Percentiles rank a stretch among this genome's conserved stretches.
Evolutionary conservation across 345 rosid species (phyloP).

Genomic region (Chamaenerion angustifolium): DNA sequence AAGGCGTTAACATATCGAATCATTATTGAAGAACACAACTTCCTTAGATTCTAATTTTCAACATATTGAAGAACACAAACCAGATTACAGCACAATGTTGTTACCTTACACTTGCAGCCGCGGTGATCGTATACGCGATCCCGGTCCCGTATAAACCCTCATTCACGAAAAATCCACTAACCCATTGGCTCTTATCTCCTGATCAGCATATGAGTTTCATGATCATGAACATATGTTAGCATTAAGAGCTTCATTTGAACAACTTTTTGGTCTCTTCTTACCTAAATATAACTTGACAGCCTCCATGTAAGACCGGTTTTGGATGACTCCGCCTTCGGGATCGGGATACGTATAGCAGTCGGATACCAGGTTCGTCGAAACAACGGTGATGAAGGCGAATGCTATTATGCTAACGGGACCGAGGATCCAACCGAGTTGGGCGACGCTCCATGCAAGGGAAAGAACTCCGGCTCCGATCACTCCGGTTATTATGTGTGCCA

Average conservation of each 20-base stretch:
- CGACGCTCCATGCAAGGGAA: constrained; percentile 44
- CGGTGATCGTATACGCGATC: constrained; percentile 34
- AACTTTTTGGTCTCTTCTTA: constrained; percentile 1
- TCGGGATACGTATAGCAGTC: constrained; percentile 42
- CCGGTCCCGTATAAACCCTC: constrained; percentile 28
- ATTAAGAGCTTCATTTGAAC: not conserved
- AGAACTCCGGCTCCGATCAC: constrained; percentile 37
- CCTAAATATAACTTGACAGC: constrained; percentile 34
- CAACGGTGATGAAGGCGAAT: constrained; percentile 30
- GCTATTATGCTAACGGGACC: constrained; percentile 31
- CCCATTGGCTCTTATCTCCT: constrained; percentile 9
- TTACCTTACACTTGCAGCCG: constrained; percentile 39
- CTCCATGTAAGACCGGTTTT: constrained; percentile 24
- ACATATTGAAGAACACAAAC: too few species aligned
- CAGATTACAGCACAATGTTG: too few species aligned
- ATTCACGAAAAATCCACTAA: constrained; percentile 22
- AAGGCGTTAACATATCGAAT: too few species aligned
- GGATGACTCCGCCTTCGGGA: constrained; percentile 18
- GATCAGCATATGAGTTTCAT: not conserved
- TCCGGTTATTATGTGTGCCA: constrained; percentile 34
- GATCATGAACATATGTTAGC: too few species aligned
- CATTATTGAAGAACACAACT: too few species aligned
- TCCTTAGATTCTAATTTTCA: too few species aligned
- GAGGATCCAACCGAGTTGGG: constrained; percentile 58
- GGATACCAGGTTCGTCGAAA: constrained; percentile 33